phyloP scores from a whole-genome alignment of 2,329 filamentous ascomycete genomes.

The Pseudofabraea citricarpa region DNA sequence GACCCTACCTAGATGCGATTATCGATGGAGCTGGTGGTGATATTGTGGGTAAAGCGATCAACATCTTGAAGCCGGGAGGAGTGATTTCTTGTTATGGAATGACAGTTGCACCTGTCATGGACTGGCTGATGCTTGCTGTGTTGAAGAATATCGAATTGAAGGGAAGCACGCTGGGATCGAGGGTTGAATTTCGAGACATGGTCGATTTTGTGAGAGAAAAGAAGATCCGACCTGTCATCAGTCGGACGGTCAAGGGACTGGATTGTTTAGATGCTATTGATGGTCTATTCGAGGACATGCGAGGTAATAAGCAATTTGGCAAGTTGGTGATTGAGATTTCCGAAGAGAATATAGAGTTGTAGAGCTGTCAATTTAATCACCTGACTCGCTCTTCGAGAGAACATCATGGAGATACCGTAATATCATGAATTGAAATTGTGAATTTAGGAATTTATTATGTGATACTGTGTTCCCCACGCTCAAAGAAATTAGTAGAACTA shows the following conservation, averaged over 20 bases:
- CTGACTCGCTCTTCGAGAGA: too few relatives aligned
- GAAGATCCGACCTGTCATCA: conserved; percentile 73
- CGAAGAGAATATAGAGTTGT: too few relatives aligned
- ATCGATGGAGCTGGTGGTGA: conserved; percentile 89
- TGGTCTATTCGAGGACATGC: conserved; percentile 81
- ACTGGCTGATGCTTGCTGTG: conserved; percentile 78
- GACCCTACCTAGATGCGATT: conserved; percentile 72
- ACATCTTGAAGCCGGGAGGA: conserved; percentile 74
- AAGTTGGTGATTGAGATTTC: conserved; percentile 79
- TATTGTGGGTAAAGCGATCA: conserved; percentile 63
- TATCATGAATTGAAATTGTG: too few relatives aligned
- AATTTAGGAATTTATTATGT: too few relatives aligned
- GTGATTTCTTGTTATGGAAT: conserved; percentile 88
- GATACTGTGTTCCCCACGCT: too few relatives aligned
- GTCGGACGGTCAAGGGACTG: conserved; percentile 66
- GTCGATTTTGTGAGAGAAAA: conserved; percentile 72
- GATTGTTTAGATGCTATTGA: conserved; percentile 77
- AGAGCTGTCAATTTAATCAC: too few relatives aligned
- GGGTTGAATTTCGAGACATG: conserved; percentile 86
- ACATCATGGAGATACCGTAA: too few relatives aligned
- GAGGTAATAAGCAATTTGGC: conserved; percentile 79
- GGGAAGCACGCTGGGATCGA: conserved; percentile 89
- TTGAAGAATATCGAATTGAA: conserved; percentile 83
- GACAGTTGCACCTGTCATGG: conserved; percentile 81
- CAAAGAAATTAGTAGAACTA: too few relatives aligned